These are phyloP conservation scores for Leptomonas pyrrhocoris DNA, from an alignment of 208 protist species.

Conservation along the genomic window DNA sequence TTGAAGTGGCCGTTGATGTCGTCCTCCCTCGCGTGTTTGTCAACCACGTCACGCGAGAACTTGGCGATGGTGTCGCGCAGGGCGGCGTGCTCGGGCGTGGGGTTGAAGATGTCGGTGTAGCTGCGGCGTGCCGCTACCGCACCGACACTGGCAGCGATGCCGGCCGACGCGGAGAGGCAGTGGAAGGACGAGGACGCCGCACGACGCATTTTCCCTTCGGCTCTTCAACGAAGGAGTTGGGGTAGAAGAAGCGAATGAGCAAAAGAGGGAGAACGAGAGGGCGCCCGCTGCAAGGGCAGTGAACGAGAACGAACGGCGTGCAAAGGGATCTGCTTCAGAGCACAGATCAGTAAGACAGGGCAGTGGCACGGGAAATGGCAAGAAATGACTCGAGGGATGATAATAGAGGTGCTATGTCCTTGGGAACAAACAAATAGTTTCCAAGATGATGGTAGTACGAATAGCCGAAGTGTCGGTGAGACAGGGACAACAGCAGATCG, in stretches of 20 bases:
- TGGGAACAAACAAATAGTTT: too few relatives aligned
- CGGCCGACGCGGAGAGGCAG: neutral
- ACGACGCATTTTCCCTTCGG: slow-evolving; percentile 11
- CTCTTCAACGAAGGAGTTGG: neutral
- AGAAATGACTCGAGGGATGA: slow-evolving; percentile 11
- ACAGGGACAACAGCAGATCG: too few relatives aligned
- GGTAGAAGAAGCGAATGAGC: neutral
- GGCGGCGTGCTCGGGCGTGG: slow-evolving; percentile 63
- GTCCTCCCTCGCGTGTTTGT: slow-evolving; percentile 53
- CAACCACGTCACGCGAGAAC: slow-evolving; percentile 63
- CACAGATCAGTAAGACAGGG: too few relatives aligned
- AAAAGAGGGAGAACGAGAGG: neutral
- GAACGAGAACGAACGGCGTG: too few relatives aligned
- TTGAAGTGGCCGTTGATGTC: slow-evolving; percentile 77
- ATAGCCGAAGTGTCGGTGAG: too few relatives aligned
- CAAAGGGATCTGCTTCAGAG: too few relatives aligned
- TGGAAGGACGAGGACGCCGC: slow-evolving; percentile 6
- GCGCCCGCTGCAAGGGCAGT: too few relatives aligned
- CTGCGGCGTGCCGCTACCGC: slow-evolving; percentile 4
- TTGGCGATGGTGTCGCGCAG: slow-evolving; percentile 65
- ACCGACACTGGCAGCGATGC: neutral
- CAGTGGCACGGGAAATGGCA: too few relatives aligned
- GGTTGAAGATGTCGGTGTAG: slow-evolving; percentile 60
- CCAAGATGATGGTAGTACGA: too few relatives aligned
- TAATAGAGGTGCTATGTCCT: too few relatives aligned